Evolutionary conservation across 2,329 filamentous ascomycete species (phyloP), one percentile per base, ranked within the genome.

Genomic region (Phyllosticta paracitricarpa): DNA sequence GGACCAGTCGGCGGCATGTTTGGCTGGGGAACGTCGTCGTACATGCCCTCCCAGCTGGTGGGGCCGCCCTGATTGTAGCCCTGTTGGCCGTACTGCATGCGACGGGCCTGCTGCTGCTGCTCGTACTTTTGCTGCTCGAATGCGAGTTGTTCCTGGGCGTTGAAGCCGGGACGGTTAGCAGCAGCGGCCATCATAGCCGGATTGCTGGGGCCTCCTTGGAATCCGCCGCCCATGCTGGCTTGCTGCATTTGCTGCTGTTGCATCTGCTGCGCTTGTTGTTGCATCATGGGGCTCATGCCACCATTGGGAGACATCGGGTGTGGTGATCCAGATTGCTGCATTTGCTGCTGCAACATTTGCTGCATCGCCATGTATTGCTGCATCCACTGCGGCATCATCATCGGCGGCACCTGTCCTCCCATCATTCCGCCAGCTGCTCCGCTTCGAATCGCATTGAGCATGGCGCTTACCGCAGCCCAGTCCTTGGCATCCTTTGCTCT

Each of bases 401-500:
- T 12, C 14, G 33, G 33, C 4, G 12, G 14, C 10, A 40, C 85
- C 67, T 69, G 74, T 62, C 62, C 77, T 72, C 68, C 68, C 30
- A 76, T 78, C 86, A 93, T 93, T 78, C 28, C 28, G 28, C 28
- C 28, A 30, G 28, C 28, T 8, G 28, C 28, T 30, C 28, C 28
- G 28, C 28, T 30, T 6, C 28, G 28, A 6, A 79, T 79, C n/a
- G 68, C 73, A 64, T 68, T 72, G 26, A 65, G 67, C 70, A 76
- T 75, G 61, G 70, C 73, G 35, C 35, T 40, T 12, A 68, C 74
- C 67, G 58, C 75, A 74, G 68, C 78, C 76, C 94, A 96, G 77
- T 97, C 97, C 73, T 97, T 2, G 94, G 94, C 91, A 97, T 97
- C 80, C 96, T 87, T 93, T 93, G 22, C 89, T 95, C 89, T 97